Base-by-base conservation (phyloP, 75 land plant species). In the Pinus tabuliformis region DNA sequence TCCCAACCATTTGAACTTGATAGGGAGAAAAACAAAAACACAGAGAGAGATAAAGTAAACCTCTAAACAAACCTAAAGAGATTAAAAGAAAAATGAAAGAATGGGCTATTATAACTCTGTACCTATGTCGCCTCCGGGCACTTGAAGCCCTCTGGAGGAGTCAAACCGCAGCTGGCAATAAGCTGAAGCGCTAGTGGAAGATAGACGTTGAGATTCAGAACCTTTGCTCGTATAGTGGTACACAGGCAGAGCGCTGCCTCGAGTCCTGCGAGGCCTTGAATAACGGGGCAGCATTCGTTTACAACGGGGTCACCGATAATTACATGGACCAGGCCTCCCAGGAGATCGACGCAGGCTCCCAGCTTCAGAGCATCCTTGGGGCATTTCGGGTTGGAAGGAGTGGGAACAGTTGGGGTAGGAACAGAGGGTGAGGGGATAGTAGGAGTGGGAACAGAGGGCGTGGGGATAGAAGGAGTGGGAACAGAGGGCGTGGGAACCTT, bases 221-320 rank as follows among this genome's bases (percentile, higher is more conserved):
- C 73, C 80, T 82, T 82, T 37, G 72, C 57, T 77, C 78, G 78
- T 60, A 82, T 81, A 64, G 78, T 60, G 57, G 82, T 81, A 73
- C 82, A 81, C 33, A 81, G 58, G 66, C 82, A 81, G 9, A 82
- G 77, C 2, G 80, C 80, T 12, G 80, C 76, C 17, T 82, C 84
- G 18, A 74, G 57, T 56, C 57, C 84, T 21, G 78, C 76, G 28
- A 82, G 73, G 18, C 84, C 84, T 21, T 66, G 30, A 18, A 82
- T 62, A 36, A 82, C 2, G 1, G 84, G 84, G 52, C 84, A 82
- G 76, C 84, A 82, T 20, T 30, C 4, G 30, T 54, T 30, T 15
- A 26, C 36, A 24, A 33, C 62, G 3, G 56, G 57, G 3, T 58
- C 37, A 15, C 76, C 76, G 15, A 74, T 54, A 15, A 71, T n/a